Evolutionary conservation across 2,329 filamentous ascomycete species (phyloP).

Genomic region (Elsinoe fawcettii): DNA sequence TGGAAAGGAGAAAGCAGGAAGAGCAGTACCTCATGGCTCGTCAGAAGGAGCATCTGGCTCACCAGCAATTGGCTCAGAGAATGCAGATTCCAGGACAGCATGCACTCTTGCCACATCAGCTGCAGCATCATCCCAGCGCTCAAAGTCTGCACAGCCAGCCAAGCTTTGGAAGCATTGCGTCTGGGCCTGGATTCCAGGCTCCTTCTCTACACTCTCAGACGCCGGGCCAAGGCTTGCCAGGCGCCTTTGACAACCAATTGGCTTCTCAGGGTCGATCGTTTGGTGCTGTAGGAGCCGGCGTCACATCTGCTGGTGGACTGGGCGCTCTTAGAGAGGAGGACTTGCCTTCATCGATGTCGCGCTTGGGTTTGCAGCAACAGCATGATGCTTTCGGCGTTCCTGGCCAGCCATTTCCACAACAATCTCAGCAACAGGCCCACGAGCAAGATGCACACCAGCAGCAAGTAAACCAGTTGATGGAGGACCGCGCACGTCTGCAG

Average conservation of each 20-base stretch:
- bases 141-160: conserved; percentile 96
- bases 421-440: conserved; percentile 28
- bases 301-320: conserved; percentile 30
- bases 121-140: conserved; percentile 90
- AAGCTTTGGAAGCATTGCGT: conserved; percentile 89
- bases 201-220: conserved; percentile 45
- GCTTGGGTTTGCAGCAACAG: conserved; percentile 48
- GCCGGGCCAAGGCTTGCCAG: conserved; percentile 37
- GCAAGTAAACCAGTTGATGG: conserved; percentile 53
- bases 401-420: conserved; percentile 38
- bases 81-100: conserved; percentile 56
- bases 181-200: conserved; percentile 60
- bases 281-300: conserved; percentile 38
- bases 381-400: conserved; percentile 42
- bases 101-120: conserved; percentile 46
- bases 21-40: conserved; percentile 95
- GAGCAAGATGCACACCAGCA: conserved; percentile 40
- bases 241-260: conserved; percentile 61
- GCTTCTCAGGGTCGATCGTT: conserved; percentile 32
- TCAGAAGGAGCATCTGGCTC: conserved; percentile 85
- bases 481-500: conserved; percentile 52
- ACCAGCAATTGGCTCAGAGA: conserved; percentile 70
- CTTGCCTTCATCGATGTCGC: conserved; percentile 54
- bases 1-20: conserved; percentile 94
- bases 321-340: conserved; percentile 53